Percentiles rank a stretch among this genome's conserved stretches.
These are phyloP conservation scores for Aspergillus fijiensis DNA, from an alignment of 2,329 filamentous ascomycete genomes.

Conservation along the genomic window DNA sequence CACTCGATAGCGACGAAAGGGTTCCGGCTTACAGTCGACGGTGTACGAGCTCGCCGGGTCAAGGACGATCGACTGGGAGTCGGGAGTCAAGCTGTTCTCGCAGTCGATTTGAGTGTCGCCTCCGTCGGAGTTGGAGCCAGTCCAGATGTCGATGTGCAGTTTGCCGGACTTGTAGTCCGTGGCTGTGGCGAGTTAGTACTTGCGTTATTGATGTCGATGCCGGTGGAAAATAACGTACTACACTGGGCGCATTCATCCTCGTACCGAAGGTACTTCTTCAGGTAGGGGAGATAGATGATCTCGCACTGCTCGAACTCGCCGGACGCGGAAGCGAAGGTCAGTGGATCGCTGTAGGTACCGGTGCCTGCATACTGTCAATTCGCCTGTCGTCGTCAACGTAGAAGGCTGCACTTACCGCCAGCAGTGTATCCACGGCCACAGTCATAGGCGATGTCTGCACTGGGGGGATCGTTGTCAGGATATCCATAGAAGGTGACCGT, in stretches of 20 bases:
- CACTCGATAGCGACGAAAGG: neutral
- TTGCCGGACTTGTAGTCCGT: conserved; percentile 8
- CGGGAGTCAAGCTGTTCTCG: conserved; percentile 11
- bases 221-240: neutral
- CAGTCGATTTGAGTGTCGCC: conserved; percentile 5
- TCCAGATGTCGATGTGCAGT: conserved; percentile 18
- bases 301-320: conserved; percentile 16
- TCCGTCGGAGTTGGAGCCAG: neutral
- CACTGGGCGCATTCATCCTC: conserved; percentile 16
- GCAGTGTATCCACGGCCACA: neutral
- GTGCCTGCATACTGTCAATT: neutral
- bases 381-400: too few relatives aligned
- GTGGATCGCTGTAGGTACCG: conserved; percentile 13
- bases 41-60: neutral
- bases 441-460: neutral
- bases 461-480: neutral
- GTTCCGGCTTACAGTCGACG: neutral
- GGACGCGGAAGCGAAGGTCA: conserved; percentile 14
- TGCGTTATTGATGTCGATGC: neutral
- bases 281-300: conserved; percentile 15
- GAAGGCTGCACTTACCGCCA: neutral
- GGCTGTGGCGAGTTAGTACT: neutral
- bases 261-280: conserved; percentile 14
- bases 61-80: neutral
- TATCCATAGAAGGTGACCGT: neutral